phyloP scores from a whole-genome alignment of 768 basidiomycete species.

The Hericium rajendrae region DNA sequence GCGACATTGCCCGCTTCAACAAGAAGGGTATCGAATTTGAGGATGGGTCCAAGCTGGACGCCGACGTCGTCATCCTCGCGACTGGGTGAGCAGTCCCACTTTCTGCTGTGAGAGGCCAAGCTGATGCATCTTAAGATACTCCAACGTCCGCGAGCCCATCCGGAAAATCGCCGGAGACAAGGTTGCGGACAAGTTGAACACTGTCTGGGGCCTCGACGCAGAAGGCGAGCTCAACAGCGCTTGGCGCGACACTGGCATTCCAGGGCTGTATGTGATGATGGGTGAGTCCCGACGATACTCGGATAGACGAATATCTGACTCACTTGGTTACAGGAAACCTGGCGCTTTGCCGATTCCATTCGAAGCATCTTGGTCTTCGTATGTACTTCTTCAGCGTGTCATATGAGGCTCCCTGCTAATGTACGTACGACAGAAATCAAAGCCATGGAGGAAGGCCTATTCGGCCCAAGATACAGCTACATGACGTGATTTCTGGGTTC shows the following conservation, averaged over 20 bases:
- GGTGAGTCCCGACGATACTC: conserved; percentile 25
- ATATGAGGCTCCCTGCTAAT: not conserved
- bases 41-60: conserved; percentile 32
- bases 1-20: conserved; percentile 33
- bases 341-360: conserved; percentile 54
- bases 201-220: conserved; percentile 53
- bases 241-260: conserved; percentile 41
- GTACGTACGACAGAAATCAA: conserved; percentile 46
- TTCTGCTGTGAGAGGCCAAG: not conserved
- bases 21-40: conserved; percentile 30
- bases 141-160: conserved; percentile 31
- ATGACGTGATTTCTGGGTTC: no score
- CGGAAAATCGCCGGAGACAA: conserved; percentile 37
- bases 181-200: conserved; percentile 33
- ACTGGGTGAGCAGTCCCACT: conserved; percentile 28
- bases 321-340: conserved; percentile 35
- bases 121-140: conserved; percentile 26
- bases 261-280: conserved; percentile 50
- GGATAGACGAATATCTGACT: not conserved
- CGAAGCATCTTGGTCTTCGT: conserved; percentile 59
- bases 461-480: conserved; percentile 5
- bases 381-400: conserved; percentile 19
- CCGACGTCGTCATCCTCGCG: conserved; percentile 40
- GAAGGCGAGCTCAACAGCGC: conserved; percentile 52
- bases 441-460: conserved; percentile 46